Evolutionary conservation across 148 eudicot genomes (phyloP).

Genomic region (Silene latifolia): DNA sequence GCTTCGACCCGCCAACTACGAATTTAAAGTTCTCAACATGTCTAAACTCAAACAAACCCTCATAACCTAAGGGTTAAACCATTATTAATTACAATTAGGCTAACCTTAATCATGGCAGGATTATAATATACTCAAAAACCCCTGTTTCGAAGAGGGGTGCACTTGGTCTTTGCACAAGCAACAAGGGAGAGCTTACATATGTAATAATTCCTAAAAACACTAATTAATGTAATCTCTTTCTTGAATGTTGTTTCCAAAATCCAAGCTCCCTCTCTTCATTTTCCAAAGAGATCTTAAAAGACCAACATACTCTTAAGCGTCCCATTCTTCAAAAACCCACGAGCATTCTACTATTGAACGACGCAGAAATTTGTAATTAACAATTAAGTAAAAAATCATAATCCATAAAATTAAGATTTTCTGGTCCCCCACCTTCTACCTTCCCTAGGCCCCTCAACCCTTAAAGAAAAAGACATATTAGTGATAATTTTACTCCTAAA

Average conservation of each 20-base stretch:
- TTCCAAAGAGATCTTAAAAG: constrained; percentile 80
- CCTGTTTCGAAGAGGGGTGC: neutral
- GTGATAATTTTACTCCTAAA: constrained; percentile 6
- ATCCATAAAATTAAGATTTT: constrained; percentile 39
- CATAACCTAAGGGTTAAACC: neutral
- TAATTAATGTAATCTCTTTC: neutral
- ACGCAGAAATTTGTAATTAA: constrained; percentile 11
- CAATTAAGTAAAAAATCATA: constrained; percentile 28
- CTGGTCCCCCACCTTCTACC: constrained; percentile 43
- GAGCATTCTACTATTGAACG: constrained; percentile 42
- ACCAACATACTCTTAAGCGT: constrained; percentile 89
- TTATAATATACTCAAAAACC: neutral
- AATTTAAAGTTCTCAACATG: neutral
- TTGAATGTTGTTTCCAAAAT: constrained; percentile 22
- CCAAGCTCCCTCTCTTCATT: constrained; percentile 25
- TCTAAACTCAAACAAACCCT: neutral
- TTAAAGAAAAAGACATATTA: constrained; percentile 23
- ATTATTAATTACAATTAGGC: neutral
- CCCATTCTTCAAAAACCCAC: constrained; percentile 97
- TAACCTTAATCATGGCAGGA: neutral
- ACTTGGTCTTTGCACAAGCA: constrained; percentile 15
- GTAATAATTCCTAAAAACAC: neutral
- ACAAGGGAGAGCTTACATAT: constrained; percentile 6
- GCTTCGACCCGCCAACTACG: too few species aligned
- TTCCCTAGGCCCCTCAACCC: constrained; percentile 37